Base-by-base conservation (phyloP, 495 filamentous ascomycete species). In the Xylaria cubensis region DNA sequence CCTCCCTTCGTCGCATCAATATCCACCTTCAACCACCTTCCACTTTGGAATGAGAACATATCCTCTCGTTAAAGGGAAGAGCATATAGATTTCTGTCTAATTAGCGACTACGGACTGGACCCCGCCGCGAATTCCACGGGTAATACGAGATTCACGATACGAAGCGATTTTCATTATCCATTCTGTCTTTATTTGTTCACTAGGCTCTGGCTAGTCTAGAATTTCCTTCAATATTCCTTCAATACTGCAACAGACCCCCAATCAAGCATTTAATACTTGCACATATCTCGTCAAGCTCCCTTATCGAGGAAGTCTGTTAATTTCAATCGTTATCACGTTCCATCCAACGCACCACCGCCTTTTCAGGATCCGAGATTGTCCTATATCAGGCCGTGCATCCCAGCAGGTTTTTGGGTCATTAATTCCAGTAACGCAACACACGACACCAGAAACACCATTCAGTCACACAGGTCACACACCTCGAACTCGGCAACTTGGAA, bases 171-270 rank as follows among this genome's bases (percentile, higher is more conserved):
- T 59, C 62, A 46, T 66, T 64, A 26, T 71, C 10, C 51, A 56
- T 71, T 66, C 63, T 63, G 39, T 39, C 67, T 51, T 56, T 44
- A 44, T 46, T 64, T 13, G 9, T 65, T 59, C 53, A 51, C 51
- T 68, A 67, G 69, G 64, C 64, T 72, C 62, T 73, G 72, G 72
- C 64, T 72, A 74, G 70, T 74, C 73, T 74, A 67, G 55, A 46
- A 56, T 53, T 59, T 59, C 41, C 32, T 29, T 65, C 62, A 65
- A 71, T 71, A 71, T 59, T 71, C 44, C 46, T 46, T 58, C 76
- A 63, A 69, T 64, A 71, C 64, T 55, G 46, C 71, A 58, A 64
- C 64, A 48, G 24, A 26, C 55, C 64, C 71, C 65, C 64, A 50
- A 59, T 2, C 71, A 36, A 34, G 32, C 64, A 15, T n/a, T 56